A percentile compares a stretch with the other conserved stretches of the same genome.
phyloP scores from a whole-genome alignment of 225 moss, liverwort and hornwort species.

The Polytrichum formosum region DNA sequence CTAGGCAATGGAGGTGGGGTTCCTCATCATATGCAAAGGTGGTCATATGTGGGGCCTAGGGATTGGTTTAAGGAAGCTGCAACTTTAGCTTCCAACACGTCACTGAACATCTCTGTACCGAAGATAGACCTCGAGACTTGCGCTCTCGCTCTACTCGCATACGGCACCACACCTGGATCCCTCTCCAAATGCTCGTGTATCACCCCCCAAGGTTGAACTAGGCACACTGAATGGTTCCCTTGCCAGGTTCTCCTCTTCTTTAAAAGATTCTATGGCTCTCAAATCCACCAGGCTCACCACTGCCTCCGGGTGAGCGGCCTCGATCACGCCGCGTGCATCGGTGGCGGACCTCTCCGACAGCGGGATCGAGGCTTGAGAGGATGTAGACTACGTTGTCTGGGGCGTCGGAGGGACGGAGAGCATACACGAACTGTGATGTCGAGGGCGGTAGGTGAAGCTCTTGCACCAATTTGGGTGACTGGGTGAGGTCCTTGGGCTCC shows the following conservation, averaged over 20 bases:
- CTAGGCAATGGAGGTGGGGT: too few relatives aligned
- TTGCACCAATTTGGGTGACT: constrained; percentile 36
- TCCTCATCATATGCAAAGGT: too few relatives aligned
- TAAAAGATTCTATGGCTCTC: constrained; percentile 18
- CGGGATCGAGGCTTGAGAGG: constrained; percentile 37
- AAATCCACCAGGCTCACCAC: constrained; percentile 52
- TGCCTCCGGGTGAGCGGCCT: constrained; percentile 38
- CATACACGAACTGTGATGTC: constrained; percentile 40
- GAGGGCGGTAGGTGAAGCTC: constrained; percentile 23
- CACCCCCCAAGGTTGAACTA: constrained; percentile 36
- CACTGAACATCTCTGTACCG: constrained; percentile 41
- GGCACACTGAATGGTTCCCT: constrained; percentile 26
- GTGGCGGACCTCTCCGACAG: constrained; percentile 45
- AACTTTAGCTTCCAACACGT: constrained; percentile 47
- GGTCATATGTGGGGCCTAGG: too few relatives aligned
- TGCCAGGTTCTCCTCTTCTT: constrained; percentile 47
- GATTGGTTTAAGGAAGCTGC: too few relatives aligned
- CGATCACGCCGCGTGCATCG: constrained; percentile 38
- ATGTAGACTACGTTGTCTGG: constrained; percentile 43
- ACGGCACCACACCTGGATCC: constrained; percentile 40
- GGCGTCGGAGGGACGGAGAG: constrained; percentile 37
- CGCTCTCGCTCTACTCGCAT: constrained; percentile 38
- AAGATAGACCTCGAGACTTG: constrained; percentile 35
- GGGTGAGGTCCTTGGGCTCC: constrained; percentile 24
- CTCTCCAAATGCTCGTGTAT: constrained; percentile 30